Base-by-base conservation (phyloP, 768 basidiomycete genomes). In the Mrakia frigida region DNA sequence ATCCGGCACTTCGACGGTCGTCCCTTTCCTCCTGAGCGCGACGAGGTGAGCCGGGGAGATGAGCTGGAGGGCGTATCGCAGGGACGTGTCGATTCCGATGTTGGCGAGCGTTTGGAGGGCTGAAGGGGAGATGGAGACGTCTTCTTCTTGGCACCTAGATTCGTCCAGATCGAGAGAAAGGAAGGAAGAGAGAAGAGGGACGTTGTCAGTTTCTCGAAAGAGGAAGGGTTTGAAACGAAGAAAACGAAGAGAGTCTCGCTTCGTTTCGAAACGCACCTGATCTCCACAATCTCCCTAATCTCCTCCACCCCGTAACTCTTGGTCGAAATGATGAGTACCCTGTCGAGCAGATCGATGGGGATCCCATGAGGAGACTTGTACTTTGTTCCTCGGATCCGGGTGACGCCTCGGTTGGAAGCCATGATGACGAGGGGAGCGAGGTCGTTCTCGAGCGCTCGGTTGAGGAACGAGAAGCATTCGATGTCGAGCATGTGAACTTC, bases 401-500 rank as follows among this genome's bases (percentile, higher is more conserved):
- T 89, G 88, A 94, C 94, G 6, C 96, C 96, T 23, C 96, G 88
- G 82, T 99, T 99, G 65, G 92, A 93, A 1, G 96, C 96, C 96
- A 99, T 98, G 81, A 99, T 94, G 52, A 99, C 96, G 73, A 98
- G 86, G 1, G 96, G 96, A 0, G 96, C 90, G 0, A 98, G 87
- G 78, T 96, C 95, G 77, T 90, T 90, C 82, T 99, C 96, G 68
- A 99, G 86, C 2, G 96, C 96, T 46, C 96, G 89, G 83, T 99
- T 99, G 77, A 99, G 86, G 87, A 95, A 99, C 10, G 95, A 97
- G 86, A 98, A 98, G 82, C 96, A 98, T 83, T 98, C 96, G 78
- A 99, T 98, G 83, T 99, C 96, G 79, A 99, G 90, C 96, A 99
- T 99, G 86, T 98, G 96, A 18, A 98, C 96, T 85, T 81, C 79